phyloP scores from a whole-genome alignment of 805 yeast genomes.

The Candida ascalaphidarum region DNA sequence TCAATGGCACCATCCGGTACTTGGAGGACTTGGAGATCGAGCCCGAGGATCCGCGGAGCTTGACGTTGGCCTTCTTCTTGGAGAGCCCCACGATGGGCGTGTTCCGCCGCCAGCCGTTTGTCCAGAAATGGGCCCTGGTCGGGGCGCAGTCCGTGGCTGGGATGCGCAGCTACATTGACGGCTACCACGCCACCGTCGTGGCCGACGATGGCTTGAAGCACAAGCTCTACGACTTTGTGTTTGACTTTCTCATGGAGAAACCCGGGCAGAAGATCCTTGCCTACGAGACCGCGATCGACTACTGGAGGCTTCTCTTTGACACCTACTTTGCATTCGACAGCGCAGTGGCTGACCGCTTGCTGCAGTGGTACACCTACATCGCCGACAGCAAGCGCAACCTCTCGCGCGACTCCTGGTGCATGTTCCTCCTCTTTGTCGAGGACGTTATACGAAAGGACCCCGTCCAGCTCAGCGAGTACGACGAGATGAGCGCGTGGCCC shows the following conservation, averaged over 20 bases:
- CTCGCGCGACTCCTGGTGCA: slow-evolving; percentile 75
- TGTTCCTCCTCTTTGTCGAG: slow-evolving; percentile 61
- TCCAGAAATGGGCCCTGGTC: slow-evolving; percentile 47
- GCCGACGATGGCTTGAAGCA: slow-evolving; percentile 37
- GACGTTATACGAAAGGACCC: slow-evolving; percentile 44
- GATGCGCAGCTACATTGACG: slow-evolving; percentile 1
- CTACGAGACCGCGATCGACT: slow-evolving; percentile 56
- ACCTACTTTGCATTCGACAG: too few species aligned
- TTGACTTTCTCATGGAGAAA: slow-evolving; percentile 53
- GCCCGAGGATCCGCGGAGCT: slow-evolving; percentile 66
- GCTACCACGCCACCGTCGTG: slow-evolving; percentile 1
- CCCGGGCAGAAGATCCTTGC: slow-evolving; percentile 46
- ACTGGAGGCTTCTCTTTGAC: slow-evolving; percentile 65
- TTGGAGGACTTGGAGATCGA: slow-evolving; percentile 59
- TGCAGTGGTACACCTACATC: slow-evolving; percentile 55
- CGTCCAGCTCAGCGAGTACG: slow-evolving; percentile 43
- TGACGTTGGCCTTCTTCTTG: slow-evolving; percentile 64
- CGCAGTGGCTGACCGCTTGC: too few species aligned
- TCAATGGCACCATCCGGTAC: slow-evolving; percentile 71
- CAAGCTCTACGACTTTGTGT: slow-evolving; percentile 63
- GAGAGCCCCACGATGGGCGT: slow-evolving; percentile 61
- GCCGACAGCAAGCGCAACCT: slow-evolving; percentile 36
- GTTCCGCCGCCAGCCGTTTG: slow-evolving; percentile 42
- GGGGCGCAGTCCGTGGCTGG: slow-evolving; percentile 15
- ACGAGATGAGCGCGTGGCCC: slow-evolving; percentile 89